Evolutionary conservation across 441 rosid genomes (phyloP), one percentile per base, ranked within the genome.

Genomic region (Capsella rubella): DNA sequence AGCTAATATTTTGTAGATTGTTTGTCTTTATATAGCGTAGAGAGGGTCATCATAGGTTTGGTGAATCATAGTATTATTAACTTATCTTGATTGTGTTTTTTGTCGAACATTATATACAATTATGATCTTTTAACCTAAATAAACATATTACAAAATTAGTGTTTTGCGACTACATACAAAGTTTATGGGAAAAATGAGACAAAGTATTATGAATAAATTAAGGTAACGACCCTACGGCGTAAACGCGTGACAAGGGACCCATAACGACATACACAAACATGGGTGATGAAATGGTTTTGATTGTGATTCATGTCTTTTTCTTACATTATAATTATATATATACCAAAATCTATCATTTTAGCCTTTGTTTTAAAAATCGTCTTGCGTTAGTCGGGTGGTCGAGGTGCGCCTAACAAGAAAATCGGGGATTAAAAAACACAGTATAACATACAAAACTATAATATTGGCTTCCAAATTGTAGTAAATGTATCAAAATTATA

Each of bases 251-350:
- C 21, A 1, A 13, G 65, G 71, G 75, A 62, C 64, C 79, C 56
- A 53, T 25, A 10, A 51, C n/a, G 69, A 53, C 62, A 69, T 75
- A 69, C 47, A 68, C 25, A 40, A 69, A 76, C 71, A 64, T 70
- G 68, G 70, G 64, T 50, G 79, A 40, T 77, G 71, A 55, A 77
- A 77, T 75, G 77, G 65, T 42, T 42, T 78, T 75, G 67, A 58
- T 69, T 64, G 69, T 70, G 75, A 68, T 64, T 61, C 63, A 13
- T 73, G 79, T 69, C 76, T 1, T 71, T 58, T 77, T 71, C 80
- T 71, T 46, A 76, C 8, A 49, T 76, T 34, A 34, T 6, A 34
- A 34, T 2, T 34, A 34, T 34, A 34, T 34, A 21, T 1, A 21
- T 21, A 21, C 25, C 25, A 21, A 21, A 21, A 21, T 21, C 25